phyloP scores from a whole-genome alignment of 176 grass and related monocot species.

The Echinochloa phyllopogon region DNA sequence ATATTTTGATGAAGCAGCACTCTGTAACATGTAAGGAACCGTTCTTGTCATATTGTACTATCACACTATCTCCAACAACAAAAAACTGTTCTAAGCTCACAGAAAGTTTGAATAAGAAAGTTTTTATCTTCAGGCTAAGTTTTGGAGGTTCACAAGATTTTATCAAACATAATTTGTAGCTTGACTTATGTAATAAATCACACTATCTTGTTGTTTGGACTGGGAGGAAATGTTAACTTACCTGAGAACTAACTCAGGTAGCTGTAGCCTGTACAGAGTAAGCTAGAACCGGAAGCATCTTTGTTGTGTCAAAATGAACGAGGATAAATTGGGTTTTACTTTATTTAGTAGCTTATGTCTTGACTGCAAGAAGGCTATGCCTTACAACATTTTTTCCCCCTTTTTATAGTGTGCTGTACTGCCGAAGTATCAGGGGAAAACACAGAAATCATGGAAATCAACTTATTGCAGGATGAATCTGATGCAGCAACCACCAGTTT shows the following conservation, averaged over 20 bases:
- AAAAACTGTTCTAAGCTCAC: not conserved
- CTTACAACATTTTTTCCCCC: constrained; percentile 8
- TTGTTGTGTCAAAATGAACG: not conserved
- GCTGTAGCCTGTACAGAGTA: not conserved
- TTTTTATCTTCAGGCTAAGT: not conserved
- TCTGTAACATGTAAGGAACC: constrained; percentile 11
- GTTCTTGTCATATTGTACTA: not conserved
- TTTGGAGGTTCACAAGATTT: not conserved
- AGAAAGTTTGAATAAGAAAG: constrained; percentile 7
- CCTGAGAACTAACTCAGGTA: not conserved
- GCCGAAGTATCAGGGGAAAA: constrained; percentile 39
- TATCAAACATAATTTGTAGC: too few species aligned
- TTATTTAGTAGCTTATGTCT: not conserved
- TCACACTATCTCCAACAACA: not conserved
- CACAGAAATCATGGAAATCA: constrained; percentile 49
- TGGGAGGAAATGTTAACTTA: not conserved
- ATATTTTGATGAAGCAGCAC: not conserved
- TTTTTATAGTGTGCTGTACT: constrained; percentile 45
- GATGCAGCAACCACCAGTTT: constrained; percentile 45
- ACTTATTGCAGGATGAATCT: constrained; percentile 46
- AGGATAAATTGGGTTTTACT: not conserved
- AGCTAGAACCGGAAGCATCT: constrained; percentile 8
- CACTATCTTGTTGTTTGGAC: not conserved
- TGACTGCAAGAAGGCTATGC: not conserved
- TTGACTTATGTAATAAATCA: too few species aligned